Base-by-base conservation (phyloP, 345 rosid species). In the Pistacia atlantica region DNA sequence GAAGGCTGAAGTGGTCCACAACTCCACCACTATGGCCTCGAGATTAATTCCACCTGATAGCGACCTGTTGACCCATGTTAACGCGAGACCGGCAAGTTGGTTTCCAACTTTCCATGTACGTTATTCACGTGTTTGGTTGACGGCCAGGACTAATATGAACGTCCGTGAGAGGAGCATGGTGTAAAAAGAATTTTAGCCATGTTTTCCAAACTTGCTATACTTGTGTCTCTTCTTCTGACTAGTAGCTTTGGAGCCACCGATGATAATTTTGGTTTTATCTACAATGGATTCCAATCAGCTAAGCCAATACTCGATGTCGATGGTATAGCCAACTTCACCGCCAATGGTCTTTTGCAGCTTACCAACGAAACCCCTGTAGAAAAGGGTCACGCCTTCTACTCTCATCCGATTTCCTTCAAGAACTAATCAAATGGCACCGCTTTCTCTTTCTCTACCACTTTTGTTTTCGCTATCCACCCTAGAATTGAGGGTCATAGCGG, bases 401-500 rank as follows among this genome's bases (percentile, higher is more conserved):
- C 78, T 10, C 28, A 69, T 5, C 82, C 71, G 0, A 14, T 83
- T 8, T 2, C 14, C 11, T 73, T 92, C 87, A 88, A 86, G 79
- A 86, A 79, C 73, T 80, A 90, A 0, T 4, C 84, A 25, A 70
- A 74, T 59, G 73, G 74, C 66, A 28, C 74, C 4, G 82, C 70
- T 67, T 28, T 75, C 78, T 79, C 90, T 63, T 90, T 90, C 84
- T 83, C 93, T 4, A 22, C 91, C 69, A 78, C 88, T 61, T 91
- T 90, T 74, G 79, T 89, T 67, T 93, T 91, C n/a, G 90, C 83
- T 2, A 91, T 93, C 33, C 62, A 71, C 8, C 69, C 97, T 18
- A 67, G 88, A 28, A 65, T 61, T 38, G 11, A 65, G 5, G 4
- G 0, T 0, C 65, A 73, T 28, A 28, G 89, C 16, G 86, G 88